phyloP scores from a whole-genome alignment of 805 yeast genomes.

The Sugiyamaella americana region DNA sequence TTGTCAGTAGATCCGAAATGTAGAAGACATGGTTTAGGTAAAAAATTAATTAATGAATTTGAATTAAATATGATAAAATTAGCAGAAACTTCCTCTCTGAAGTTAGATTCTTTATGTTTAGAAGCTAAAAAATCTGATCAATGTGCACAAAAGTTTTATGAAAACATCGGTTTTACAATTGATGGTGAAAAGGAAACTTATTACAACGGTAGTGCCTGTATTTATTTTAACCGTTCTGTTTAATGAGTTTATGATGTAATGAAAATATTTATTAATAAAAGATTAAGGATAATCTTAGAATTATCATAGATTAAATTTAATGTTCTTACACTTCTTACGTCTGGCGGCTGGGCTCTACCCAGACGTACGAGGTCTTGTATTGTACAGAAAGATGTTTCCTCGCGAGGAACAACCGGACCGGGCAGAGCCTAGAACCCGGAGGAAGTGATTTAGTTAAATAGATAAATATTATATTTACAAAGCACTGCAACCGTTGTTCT shows the following conservation, averaged over 20 bases:
- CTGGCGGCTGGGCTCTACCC: too few species aligned
- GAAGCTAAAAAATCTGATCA: conserved; percentile 11
- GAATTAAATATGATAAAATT: conserved; percentile 8
- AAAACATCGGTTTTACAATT: conserved; percentile 13
- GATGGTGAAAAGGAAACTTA: conserved; percentile 1
- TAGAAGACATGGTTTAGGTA: conserved; percentile 20
- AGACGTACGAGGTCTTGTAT: too few species aligned
- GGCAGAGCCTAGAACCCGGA: too few species aligned
- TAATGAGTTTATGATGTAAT: not conserved
- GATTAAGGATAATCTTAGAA: not conserved
- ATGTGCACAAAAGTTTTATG: conserved; percentile 14
- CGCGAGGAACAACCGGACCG: too few species aligned
- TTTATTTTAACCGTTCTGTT: not conserved
- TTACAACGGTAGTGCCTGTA: conserved; percentile 6
- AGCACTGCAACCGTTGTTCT: too few species aligned
- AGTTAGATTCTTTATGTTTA: conserved; percentile 8
- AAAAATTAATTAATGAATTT: conserved; percentile 13
- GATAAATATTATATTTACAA: too few species aligned
- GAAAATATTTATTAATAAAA: not conserved
- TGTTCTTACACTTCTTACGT: not conserved
- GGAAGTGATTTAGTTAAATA: too few species aligned
- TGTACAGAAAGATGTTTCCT: too few species aligned
- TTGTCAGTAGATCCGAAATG: conserved; percentile 18
- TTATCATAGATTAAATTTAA: not conserved
- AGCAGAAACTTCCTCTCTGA: conserved; percentile 4